Conservation (phyloP, 257 asterid species). For the Orobanche coerulescens region DNA sequence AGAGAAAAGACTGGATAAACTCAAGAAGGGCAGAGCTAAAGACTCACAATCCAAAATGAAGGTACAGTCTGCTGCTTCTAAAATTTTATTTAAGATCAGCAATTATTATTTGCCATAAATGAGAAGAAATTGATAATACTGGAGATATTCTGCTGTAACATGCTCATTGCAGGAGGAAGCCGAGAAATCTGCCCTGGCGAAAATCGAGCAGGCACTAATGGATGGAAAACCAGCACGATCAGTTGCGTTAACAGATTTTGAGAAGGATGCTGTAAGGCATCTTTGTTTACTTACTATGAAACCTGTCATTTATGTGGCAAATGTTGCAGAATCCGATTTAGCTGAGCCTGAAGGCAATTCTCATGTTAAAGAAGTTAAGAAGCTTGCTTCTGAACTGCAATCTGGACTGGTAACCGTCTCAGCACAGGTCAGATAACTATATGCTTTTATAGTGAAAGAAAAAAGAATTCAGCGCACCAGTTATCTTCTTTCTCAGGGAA, state of each 20-base stretch:
- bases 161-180: conserved; percentile 78
- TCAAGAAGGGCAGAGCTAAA: conserved; percentile 75
- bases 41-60: conserved; percentile 79
- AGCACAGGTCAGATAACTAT: conserved; percentile 70
- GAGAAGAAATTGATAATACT: conserved; percentile 3
- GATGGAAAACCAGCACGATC: conserved; percentile 97
- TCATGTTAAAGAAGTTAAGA: conserved; percentile 66
- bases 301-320: conserved; percentile 88
- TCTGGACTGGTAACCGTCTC: conserved; percentile 83
- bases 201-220: conserved; percentile 61
- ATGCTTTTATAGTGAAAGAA: conserved; percentile 11
- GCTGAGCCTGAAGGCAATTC: conserved; percentile 70
- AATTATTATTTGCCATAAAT: conserved; percentile 1
- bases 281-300: conserved; percentile 96
- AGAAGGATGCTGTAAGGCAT: conserved; percentile 73
- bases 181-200: conserved; percentile 83
- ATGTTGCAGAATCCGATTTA: conserved; percentile 93
- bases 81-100: conserved; percentile 1
- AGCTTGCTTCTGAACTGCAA: conserved; percentile 70
- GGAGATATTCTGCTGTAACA: conserved; percentile 11
- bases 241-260: conserved; percentile 61
- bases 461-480: too few relatives aligned
- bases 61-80: conserved; percentile 34
- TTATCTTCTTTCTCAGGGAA: conserved; percentile 6
- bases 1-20: conserved; percentile 92